phyloP scores from a whole-genome alignment of 2,329 filamentous ascomycete genomes.

The Ilyonectria robusta region DNA sequence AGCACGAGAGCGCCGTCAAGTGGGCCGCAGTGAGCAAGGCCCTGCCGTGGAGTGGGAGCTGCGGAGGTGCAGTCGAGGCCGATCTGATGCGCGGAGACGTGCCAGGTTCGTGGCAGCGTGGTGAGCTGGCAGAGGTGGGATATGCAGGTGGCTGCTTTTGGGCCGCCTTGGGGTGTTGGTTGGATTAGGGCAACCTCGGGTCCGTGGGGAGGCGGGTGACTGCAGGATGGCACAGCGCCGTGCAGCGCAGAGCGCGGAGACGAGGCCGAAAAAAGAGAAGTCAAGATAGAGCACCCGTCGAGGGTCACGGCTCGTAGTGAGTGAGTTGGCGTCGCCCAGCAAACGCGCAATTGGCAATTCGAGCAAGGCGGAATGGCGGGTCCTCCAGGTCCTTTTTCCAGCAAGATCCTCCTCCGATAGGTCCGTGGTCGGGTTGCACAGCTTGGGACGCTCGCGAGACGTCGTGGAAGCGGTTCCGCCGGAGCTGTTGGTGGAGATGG shows the following conservation, averaged over 20 bases:
- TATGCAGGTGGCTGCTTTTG: slow-evolving; percentile 55
- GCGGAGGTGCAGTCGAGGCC: slow-evolving; percentile 43
- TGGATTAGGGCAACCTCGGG: slow-evolving; percentile 43
- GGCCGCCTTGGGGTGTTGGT: slow-evolving; percentile 44
- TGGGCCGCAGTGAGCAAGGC: slow-evolving; percentile 39
- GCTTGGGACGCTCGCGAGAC: slow-evolving; percentile 18
- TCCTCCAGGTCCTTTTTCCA: slow-evolving; percentile 19
- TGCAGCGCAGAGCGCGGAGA: slow-evolving; percentile 32
- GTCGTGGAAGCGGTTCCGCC: slow-evolving; percentile 7
- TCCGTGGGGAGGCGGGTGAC: slow-evolving; percentile 41
- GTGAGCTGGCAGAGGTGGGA: slow-evolving; percentile 51
- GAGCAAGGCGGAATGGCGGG: slow-evolving; percentile 25
- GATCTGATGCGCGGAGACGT: slow-evolving; percentile 47
- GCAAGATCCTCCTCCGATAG: slow-evolving; percentile 12
- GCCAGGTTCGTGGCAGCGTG: slow-evolving; percentile 48
- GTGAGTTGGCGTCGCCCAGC: slow-evolving; percentile 30
- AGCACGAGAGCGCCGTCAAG: slow-evolving; percentile 39
- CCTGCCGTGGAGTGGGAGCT: slow-evolving; percentile 38
- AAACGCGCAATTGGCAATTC: slow-evolving; percentile 33
- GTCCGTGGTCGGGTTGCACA: slow-evolving; percentile 12
- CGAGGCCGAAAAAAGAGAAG: slow-evolving; percentile 20
- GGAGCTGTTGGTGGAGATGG: slow-evolving; percentile 19
- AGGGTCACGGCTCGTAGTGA: slow-evolving; percentile 32
- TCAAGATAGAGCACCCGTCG: slow-evolving; percentile 30
- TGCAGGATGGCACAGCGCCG: slow-evolving; percentile 44